Evolutionary conservation across 2,329 filamentous ascomycete genomes (phyloP), one percentile per base, ranked within the genome.

Genomic region (Diaporthe ilicicola): DNA sequence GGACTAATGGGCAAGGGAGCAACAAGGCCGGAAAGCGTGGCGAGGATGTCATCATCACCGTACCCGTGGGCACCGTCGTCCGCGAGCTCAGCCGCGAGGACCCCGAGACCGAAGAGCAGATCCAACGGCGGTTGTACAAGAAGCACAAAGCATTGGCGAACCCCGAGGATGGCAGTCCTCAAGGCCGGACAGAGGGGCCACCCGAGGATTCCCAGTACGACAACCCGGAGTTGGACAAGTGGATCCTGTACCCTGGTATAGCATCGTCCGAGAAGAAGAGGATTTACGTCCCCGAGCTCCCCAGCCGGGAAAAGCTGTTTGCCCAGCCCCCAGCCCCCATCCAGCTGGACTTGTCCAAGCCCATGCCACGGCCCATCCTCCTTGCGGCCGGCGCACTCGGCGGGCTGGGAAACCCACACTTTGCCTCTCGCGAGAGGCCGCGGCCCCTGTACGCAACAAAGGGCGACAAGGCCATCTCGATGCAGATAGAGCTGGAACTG

Each of bases 351-450:
- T 84, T 95, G 15, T 91, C 90, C 61, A 86, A 90, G 61, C 93
- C 93, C 0, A 97, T 96, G 82, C 90, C 94, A 6, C 89, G 90
- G 56, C 96, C 96, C 0, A 91, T 98, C 74, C 85, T 99, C 29
- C 89, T 99, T 13, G 93, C 94, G 1, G 92, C 94, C 0, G 96
- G 96, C 9, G 95, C 94, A 6, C 89, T 97, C 72, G 96, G 96
- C 10, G 96, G 96, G 0, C 82, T 98, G 9, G 96, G 96, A 13
- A 99, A 99, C 78, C 94, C 96, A 6, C 94, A 98, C 80, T 99
- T 98, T 78, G 89, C 93, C 39, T 93, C 93, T 5, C 91, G 91
- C 68, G 88, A 90, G n/a, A 87, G 90, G 62, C 88, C 90, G 4
- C 88, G 92, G 51, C 96, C 96, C 0, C 92, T 95, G 76, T 97